phyloP scores from a whole-genome alignment of 2,329 filamentous ascomycete genomes.

The Arthrocladium fulminans region DNA sequence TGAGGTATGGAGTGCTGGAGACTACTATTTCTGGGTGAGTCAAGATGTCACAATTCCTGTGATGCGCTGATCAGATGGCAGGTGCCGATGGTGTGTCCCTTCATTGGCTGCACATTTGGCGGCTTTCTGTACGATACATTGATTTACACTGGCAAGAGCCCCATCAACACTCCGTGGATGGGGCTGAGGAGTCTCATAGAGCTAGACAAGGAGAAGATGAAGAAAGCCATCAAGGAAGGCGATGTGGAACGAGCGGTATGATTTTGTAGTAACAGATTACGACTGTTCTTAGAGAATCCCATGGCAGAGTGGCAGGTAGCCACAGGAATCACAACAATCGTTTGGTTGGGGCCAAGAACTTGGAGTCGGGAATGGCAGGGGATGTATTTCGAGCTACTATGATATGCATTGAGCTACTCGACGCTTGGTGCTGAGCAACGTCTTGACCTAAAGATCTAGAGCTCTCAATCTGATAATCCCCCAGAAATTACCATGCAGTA shows the following conservation, averaged over 20 bases:
- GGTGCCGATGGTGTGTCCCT: conserved; percentile 60
- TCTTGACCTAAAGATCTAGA: no score
- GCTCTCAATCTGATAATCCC: no score
- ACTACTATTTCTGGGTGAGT: conserved; percentile 57
- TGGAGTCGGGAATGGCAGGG: no score
- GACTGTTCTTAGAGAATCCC: no score
- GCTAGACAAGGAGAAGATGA: conserved; percentile 17
- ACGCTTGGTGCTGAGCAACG: no score
- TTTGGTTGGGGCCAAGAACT: no score
- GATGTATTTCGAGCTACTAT: no score
- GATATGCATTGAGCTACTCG: no score
- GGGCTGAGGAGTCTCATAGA: conserved; percentile 43
- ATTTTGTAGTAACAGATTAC: background rate
- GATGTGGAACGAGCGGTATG: conserved; percentile 15
- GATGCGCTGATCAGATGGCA: conserved; percentile 22
- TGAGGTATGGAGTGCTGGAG: conserved; percentile 37
- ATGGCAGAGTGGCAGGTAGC: no score
- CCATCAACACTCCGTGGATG: conserved; percentile 54
- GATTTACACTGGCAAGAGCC: conserved; percentile 55
- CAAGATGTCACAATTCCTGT: conserved; percentile 11
- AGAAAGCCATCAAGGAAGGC: conserved; percentile 16
- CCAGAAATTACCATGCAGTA: no score
- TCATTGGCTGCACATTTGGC: conserved; percentile 50
- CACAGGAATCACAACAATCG: no score
- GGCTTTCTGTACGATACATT: conserved; percentile 53